Evolutionary conservation across 176 grass and related monocot species (phyloP).

Genomic region (Otatea glauca): DNA sequence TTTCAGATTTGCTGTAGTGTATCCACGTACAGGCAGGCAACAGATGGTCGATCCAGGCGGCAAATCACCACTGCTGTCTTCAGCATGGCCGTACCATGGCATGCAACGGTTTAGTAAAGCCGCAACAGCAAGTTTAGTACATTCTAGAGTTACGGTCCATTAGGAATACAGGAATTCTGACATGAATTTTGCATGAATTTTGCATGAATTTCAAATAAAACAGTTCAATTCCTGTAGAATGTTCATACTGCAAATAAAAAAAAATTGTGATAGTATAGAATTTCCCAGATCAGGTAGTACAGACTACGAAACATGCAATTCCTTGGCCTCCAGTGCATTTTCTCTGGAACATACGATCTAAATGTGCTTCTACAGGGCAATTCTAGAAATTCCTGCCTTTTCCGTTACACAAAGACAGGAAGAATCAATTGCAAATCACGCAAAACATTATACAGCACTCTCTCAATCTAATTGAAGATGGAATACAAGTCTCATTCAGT

Average conservation of each 20-base stretch:
- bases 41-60: too few relatives aligned
- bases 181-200: too few relatives aligned
- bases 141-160: too few relatives aligned
- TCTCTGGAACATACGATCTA: constrained; percentile 25
- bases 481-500: constrained; percentile 39
- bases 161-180: too few relatives aligned
- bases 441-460: constrained; percentile 33
- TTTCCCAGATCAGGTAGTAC: constrained; percentile 16
- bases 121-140: too few relatives aligned
- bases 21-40: too few relatives aligned
- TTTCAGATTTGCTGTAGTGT: too few relatives aligned
- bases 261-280: not conserved
- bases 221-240: too few relatives aligned
- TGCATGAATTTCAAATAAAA: too few relatives aligned
- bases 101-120: too few relatives aligned
- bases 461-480: constrained; percentile 44
- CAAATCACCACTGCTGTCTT: too few relatives aligned
- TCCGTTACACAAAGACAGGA: constrained; percentile 37
- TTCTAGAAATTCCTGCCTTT: constrained; percentile 29
- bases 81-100: too few relatives aligned
- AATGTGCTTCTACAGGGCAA: constrained; percentile 38
- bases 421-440: constrained; percentile 47
- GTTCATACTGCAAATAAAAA: not conserved
- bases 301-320: constrained; percentile 13
- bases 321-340: constrained; percentile 32